Conservation (phyloP, 2,329 filamentous ascomycete genomes). For the Aspergillus fructus region DNA sequence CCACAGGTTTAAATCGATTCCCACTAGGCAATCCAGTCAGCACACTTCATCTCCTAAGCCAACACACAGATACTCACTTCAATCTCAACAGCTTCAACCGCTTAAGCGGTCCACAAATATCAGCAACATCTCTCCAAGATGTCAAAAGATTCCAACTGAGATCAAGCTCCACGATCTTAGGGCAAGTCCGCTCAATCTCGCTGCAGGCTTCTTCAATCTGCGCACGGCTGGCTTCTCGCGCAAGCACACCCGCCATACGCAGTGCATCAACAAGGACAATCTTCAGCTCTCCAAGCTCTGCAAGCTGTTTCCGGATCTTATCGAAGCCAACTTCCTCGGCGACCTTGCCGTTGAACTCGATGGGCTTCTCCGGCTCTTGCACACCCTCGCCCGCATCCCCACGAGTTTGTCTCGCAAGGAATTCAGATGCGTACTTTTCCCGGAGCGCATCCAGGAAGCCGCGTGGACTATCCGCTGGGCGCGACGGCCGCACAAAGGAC, state of each 20-base stretch:
- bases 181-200: slow-evolving; percentile 58
- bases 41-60: neutral
- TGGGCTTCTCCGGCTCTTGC: slow-evolving; percentile 49
- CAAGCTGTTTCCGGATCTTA: slow-evolving; percentile 79
- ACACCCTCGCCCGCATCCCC: slow-evolving; percentile 1
- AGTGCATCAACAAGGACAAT: slow-evolving; percentile 80
- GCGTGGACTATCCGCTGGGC: slow-evolving; percentile 65
- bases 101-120: slow-evolving; percentile 70
- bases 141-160: slow-evolving; percentile 81
- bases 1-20: slow-evolving; percentile 61
- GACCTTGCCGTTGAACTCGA: slow-evolving; percentile 75
- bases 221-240: slow-evolving; percentile 21
- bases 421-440: slow-evolving; percentile 76
- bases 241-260: slow-evolving; percentile 52
- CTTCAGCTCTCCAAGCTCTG: slow-evolving; percentile 71
- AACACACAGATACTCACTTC: slow-evolving; percentile 57
- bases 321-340: slow-evolving; percentile 95
- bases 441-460: slow-evolving; percentile 78
- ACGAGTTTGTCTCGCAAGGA: slow-evolving; percentile 13
- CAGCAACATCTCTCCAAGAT: slow-evolving; percentile 62
- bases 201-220: slow-evolving; percentile 28
- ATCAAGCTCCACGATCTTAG: slow-evolving; percentile 71
- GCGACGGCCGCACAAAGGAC: slow-evolving; percentile 81
- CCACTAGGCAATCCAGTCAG: slow-evolving; percentile 54
- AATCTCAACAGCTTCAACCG: slow-evolving; percentile 66